Evolutionary conservation across 495 filamentous ascomycete genomes (phyloP), one percentile per base, ranked within the genome.

Genomic region (Penicillium fimorum): DNA sequence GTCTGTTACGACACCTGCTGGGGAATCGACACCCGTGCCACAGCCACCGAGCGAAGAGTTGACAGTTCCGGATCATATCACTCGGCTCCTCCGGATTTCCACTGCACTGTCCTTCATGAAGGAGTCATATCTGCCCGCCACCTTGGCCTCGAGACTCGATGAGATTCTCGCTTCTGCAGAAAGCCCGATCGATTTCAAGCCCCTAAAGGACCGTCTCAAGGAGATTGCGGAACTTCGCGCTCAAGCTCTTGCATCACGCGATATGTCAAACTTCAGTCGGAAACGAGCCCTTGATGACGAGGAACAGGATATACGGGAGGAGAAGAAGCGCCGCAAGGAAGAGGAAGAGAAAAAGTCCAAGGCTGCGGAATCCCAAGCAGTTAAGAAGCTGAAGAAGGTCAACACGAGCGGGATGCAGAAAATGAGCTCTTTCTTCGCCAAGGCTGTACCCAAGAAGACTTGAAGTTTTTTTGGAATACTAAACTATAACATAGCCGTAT

Each of bases 341-440:
- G 86, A 88, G 37, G 88, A 92, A 66, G 91, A 93, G 71, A 87
- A 85, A 73, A 82, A 82, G 50, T 85, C 84, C 60, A 91, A 90
- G 69, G 80, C 79, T 8, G 77, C 78, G 13, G 82, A 90, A 72
- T 93, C 87, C 59, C 77, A 82, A 18, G 92, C 82, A 0, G 83
- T 96, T 1, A 84, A 81, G 62, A 80, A 92, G 38, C 65, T 99
- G 63, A 87, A 87, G 68, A 97, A 97, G 75, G 93, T 89, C 13
- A 88, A 96, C 68, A 91, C 85, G 0, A 83, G 65, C 15, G 95
- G 94, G 25, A 99, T 99, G 94, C 91, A 89, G 80, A 97, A 96
- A 79, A 82, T 98, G 85, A 96, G 91, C 61, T 82, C 86, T 57
- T 98, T 97, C 70, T 98, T 98, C 69, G 82, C 79, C 37, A 96